Base-by-base conservation (phyloP, 2,329 filamentous ascomycete genomes). In the Cladosporium velox region DNA sequence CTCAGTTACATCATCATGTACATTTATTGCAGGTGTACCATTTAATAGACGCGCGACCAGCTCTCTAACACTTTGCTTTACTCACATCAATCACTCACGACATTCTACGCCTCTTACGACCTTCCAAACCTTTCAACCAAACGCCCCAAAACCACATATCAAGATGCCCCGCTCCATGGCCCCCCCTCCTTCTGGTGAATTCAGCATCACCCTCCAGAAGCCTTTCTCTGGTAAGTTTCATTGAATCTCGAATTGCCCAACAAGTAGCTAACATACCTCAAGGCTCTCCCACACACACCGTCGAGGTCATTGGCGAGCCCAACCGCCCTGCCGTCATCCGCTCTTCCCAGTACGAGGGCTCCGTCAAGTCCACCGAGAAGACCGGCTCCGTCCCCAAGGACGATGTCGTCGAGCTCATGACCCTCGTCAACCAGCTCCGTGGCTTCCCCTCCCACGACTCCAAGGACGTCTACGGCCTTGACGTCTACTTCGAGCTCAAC, bases 221-320 rank as follows among this genome's bases (percentile, higher is more conserved):
- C 76, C 76, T 30, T 78, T 78, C 71, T 69, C 68, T 35, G 76
- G 75, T 75, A 67, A 58, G 61, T 30, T 15, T 11, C 15, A 4
- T 47, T 2, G n/a, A 54, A 54, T 30, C 24, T 54, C 1, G 6
- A 3, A 4, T 7, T 15, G 41, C 21, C 5, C 5, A 1, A 34
- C 18, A 30, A 10, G 18, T 21, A 21, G 52, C 57, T 59, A 59
- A 72, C 32, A 67, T 10, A 3, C 4, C 34, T 18, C 44, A 24
- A 76, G 79, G 78, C 71, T 70, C 66, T 14, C 67, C 72, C 21
- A 71, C 67, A 11, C 70, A 75, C 70, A 75, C 72, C 47, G 72
- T 81, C 66, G 78, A 80, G 67, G 75, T 81, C 62, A 78, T 79
- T 41, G 79, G 79, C 67, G 77, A 78, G 70, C 76, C 75, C 58